phyloP scores from a whole-genome alignment of 1,139 yeast genomes.

The Taiozyma sp. region DNA sequence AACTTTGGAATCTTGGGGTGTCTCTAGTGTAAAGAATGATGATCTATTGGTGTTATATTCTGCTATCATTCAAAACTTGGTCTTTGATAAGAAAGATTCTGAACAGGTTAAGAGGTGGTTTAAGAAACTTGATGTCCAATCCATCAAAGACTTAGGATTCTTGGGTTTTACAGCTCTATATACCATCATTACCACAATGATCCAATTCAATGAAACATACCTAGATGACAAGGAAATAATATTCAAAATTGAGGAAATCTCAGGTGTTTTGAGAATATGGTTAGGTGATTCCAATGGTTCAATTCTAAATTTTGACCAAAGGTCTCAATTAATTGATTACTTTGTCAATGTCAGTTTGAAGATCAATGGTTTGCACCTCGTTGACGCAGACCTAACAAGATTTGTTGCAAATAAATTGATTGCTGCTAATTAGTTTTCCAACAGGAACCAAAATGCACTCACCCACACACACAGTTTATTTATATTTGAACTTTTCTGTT shows the following conservation, averaged over 20 bases:
- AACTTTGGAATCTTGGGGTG: conserved; percentile 16
- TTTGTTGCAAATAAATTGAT: neutral
- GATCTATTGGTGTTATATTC: conserved; percentile 26
- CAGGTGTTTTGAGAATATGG: conserved; percentile 30
- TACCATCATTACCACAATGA: conserved; percentile 19
- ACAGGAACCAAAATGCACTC: too few relatives aligned
- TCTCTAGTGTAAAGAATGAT: conserved; percentile 19
- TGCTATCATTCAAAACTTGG: conserved; percentile 25
- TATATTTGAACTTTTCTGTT: neutral
- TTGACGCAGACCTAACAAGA: neutral
- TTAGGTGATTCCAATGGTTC: conserved; percentile 27
- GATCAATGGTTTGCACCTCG: conserved; percentile 20
- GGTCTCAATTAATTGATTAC: conserved; percentile 28
- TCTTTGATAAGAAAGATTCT: conserved; percentile 21
- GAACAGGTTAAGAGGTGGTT: conserved; percentile 23
- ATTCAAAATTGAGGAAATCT: conserved; percentile 24
- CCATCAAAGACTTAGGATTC: conserved; percentile 17
- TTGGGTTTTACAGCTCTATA: conserved; percentile 28
- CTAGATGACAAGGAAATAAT: conserved; percentile 14
- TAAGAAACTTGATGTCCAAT: conserved; percentile 19
- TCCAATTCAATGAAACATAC: conserved; percentile 14
- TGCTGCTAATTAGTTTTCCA: neutral
- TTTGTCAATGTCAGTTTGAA: conserved; percentile 27
- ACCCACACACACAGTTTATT: neutral
- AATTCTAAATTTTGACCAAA: conserved; percentile 24